Evolutionary conservation across 2,329 filamentous ascomycete genomes (phyloP).

Genomic region (Exophiala bonariae): DNA sequence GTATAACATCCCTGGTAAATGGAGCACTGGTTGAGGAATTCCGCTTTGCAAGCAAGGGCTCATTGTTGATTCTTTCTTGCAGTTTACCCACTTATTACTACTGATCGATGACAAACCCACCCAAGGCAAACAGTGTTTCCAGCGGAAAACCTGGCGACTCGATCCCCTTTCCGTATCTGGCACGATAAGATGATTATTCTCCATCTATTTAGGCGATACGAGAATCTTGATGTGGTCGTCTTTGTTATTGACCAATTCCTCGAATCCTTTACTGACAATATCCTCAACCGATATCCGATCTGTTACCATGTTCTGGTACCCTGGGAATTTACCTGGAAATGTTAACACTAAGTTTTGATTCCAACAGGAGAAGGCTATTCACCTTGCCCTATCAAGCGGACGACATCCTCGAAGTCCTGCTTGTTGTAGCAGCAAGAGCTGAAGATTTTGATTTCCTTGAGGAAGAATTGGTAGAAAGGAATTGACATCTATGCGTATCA

Average conservation of each 20-base stretch:
- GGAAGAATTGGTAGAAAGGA: conserved; percentile 27
- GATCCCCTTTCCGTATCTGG: too few relatives aligned
- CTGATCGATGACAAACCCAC: too few relatives aligned
- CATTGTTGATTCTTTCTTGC: too few relatives aligned
- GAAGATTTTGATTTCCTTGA: conserved; percentile 33
- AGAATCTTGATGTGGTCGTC: conserved; percentile 39
- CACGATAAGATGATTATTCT: too few relatives aligned
- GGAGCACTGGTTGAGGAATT: too few relatives aligned
- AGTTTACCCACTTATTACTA: too few relatives aligned
- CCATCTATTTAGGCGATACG: conserved; percentile 25
- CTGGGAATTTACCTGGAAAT: conserved; percentile 32
- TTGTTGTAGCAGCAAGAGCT: conserved; percentile 33
- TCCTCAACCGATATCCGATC: conserved; percentile 35
- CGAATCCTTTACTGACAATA: conserved; percentile 32
- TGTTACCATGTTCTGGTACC: conserved; percentile 35
- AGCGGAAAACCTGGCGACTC: too few relatives aligned
- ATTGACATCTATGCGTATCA: conserved; percentile 20
- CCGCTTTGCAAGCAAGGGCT: too few relatives aligned
- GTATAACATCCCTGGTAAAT: too few relatives aligned
- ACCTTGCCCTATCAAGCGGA: conserved; percentile 33
- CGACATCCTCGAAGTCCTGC: conserved; percentile 33
- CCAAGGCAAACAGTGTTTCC: too few relatives aligned
- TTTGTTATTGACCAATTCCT: conserved; percentile 33
- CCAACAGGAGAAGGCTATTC: background rate
- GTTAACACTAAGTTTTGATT: background rate